Percentiles rank a stretch among this genome's conserved stretches.
Evolutionary conservation across 1,284 basidiomycete genomes (phyloP).

Genomic region (Tylopilus sp.): DNA sequence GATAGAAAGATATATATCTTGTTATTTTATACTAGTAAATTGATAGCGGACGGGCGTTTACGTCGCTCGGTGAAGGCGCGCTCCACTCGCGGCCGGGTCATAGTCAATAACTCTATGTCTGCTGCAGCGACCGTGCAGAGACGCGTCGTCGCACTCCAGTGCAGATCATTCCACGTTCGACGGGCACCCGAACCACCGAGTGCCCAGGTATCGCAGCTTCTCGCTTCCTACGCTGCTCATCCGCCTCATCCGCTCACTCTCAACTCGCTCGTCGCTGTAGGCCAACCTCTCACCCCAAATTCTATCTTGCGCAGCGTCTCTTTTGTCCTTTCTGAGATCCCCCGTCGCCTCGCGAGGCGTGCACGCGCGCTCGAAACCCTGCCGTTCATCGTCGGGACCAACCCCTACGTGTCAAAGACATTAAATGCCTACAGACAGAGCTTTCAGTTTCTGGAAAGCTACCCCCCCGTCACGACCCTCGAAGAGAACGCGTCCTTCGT

Average conservation of each 20-base stretch:
- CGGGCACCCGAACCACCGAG: constrained; percentile 28
- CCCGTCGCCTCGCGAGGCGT: constrained; percentile 66
- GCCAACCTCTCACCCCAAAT: constrained; percentile 62
- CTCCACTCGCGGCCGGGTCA: constrained; percentile 2
- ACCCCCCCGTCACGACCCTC: constrained; percentile 62
- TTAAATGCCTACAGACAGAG: constrained; percentile 72
- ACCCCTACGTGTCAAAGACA: constrained; percentile 79
- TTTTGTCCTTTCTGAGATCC: constrained; percentile 70
- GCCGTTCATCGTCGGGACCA: constrained; percentile 86
- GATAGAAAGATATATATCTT: constrained; percentile 28
- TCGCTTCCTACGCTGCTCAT: constrained; percentile 33
- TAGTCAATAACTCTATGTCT: constrained; percentile 6
- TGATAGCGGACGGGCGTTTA: constrained; percentile 2
- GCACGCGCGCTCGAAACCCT: constrained; percentile 67
- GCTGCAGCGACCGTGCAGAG: constrained; percentile 1
- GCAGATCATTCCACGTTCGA: constrained; percentile 23
- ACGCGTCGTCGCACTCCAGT: constrained; percentile 3
- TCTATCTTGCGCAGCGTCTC: constrained; percentile 67
- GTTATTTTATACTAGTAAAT: constrained; percentile 21
- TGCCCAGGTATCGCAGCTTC: constrained; percentile 28
- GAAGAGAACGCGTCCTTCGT: constrained; percentile 72
- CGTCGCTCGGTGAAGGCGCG: not conserved
- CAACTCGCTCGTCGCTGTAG: constrained; percentile 66
- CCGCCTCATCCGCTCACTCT: constrained; percentile 56
- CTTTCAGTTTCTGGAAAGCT: constrained; percentile 69